Evolutionary conservation across 768 basidiomycete genomes (phyloP), one percentile per base, ranked within the genome.

Genomic region (Hygrophoropsis aurantiaca): DNA sequence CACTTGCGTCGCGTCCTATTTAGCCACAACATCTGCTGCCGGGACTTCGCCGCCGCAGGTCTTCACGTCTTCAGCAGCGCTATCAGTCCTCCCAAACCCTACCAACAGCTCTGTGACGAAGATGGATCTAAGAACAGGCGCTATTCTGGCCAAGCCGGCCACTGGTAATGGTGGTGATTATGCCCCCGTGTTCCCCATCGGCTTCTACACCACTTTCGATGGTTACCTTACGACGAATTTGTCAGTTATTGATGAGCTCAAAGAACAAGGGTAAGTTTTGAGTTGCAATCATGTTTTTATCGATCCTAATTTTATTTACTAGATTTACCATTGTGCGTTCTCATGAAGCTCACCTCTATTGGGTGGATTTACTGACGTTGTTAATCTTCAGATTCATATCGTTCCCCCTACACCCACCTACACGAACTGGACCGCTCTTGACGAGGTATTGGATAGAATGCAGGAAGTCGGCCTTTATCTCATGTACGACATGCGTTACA

Each of bases 401-500:
- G 68, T 88, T 4, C 27, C 27, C 6, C 27, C 27, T 30, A 30
- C 27, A 6, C 88, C 90, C 0, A 64, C 77, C 0, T 89, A 84
- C 49, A 73, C 74, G 50, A 81, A 85, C 54, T 51, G 82, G 26
- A 81, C 82, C 0, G 73, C 73, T 0, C 65, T 89, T 0, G 74
- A 80, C 27, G 48, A 71, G 40, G 80, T 87, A 21, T 58, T 90
- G 6, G 82, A 88, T 56, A 69, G 74, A 35, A 87, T 90, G 84
- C 80, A 89, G 61, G 75, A 84, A 50, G 79, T 82, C 0, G 79
- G 78, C 0, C n/a, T 65, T 9, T 91, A 85, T 57, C 73, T 90
- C 45, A 89, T 90, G 81, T 92, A 91, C 53, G 87, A 90, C 60
- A 90, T 91, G 87, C 76, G 87, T 40, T 71, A 42, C 77, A 78